Conservation (phyloP, 192 early-diverging fungal genomes). For the Spinellus fusiger region DNA sequence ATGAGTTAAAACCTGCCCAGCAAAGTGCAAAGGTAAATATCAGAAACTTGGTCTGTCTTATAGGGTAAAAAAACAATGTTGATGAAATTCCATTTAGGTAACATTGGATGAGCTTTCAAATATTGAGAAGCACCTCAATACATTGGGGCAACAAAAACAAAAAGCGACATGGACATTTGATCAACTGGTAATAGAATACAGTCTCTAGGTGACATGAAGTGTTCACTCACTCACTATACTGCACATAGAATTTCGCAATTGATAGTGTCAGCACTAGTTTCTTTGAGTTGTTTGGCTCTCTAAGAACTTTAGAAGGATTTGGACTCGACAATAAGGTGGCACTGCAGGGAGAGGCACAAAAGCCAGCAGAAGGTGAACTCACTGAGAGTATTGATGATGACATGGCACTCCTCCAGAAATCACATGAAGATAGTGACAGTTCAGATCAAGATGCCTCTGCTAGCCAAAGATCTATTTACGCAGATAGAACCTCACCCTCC, state of each 20-base stretch:
- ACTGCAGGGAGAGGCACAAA: neutral
- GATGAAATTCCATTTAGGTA: neutral
- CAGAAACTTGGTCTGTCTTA: neutral
- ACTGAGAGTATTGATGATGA: neutral
- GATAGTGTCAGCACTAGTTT: neutral
- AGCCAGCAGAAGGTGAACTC: neutral
- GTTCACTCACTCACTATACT: neutral
- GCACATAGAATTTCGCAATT: neutral
- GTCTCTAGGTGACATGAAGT: neutral
- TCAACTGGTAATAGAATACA: slow-evolving; percentile 6
- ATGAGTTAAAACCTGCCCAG: slow-evolving; percentile 24
- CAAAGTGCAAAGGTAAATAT: slow-evolving; percentile 27
- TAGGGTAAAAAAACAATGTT: neutral
- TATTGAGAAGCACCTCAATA: neutral
- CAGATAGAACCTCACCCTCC: neutral
- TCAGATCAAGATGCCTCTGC: neutral
- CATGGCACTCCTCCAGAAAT: neutral
- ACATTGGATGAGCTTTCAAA: neutral
- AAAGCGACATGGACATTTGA: slow-evolving; percentile 4
- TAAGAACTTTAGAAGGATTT: slow-evolving; percentile 10
- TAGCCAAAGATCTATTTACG: neutral
- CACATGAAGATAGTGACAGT: neutral
- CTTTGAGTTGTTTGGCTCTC: neutral
- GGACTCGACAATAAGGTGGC: slow-evolving; percentile 5
- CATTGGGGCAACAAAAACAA: slow-evolving; percentile 3